Evolutionary conservation across 345 rosid species (phyloP).

Genomic region (Arabidopsis arenosa): DNA sequence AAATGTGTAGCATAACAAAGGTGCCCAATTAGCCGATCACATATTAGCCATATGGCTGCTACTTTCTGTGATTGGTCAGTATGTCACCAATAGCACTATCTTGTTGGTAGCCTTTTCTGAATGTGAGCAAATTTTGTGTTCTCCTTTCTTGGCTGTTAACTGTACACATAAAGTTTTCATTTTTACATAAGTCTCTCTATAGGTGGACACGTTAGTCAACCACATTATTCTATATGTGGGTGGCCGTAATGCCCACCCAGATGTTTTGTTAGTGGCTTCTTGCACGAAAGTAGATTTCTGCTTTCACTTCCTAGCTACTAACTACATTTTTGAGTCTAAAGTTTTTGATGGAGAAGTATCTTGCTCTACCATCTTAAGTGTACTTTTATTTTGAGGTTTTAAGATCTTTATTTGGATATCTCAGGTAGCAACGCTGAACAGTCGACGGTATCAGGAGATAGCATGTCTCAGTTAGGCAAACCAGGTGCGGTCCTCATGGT

Average conservation of each 20-base stretch:
- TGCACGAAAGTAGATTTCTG: slow-evolving; percentile 35
- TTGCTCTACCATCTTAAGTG: neutral
- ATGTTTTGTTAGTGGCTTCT: slow-evolving; percentile 40
- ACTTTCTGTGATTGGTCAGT: slow-evolving; percentile 55
- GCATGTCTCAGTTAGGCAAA: slow-evolving; percentile 54
- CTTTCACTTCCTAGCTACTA: slow-evolving; percentile 41
- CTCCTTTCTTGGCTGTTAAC: slow-evolving; percentile 40
- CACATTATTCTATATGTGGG: slow-evolving; percentile 20
- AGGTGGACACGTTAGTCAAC: slow-evolving; percentile 47
- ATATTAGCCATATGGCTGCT: slow-evolving; percentile 38
- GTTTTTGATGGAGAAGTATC: neutral
- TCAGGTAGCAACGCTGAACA: slow-evolving; percentile 59
- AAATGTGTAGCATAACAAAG: neutral
- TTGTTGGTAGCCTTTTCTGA: slow-evolving; percentile 42
- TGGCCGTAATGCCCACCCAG: slow-evolving; percentile 46
- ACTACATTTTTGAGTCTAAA: slow-evolving; percentile 18
- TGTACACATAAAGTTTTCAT: slow-evolving; percentile 17
- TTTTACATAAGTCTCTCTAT: neutral
- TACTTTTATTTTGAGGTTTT: neutral
- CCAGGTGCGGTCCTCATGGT: slow-evolving; percentile 66
- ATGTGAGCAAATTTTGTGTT: slow-evolving; percentile 31
- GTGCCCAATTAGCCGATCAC: slow-evolving; percentile 56
- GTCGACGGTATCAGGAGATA: slow-evolving; percentile 50
- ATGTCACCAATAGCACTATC: slow-evolving; percentile 46
- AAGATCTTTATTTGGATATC: neutral